Base-by-base conservation (phyloP, 495 filamentous ascomycete species). In the Hapsidospora chrysogenum region DNA sequence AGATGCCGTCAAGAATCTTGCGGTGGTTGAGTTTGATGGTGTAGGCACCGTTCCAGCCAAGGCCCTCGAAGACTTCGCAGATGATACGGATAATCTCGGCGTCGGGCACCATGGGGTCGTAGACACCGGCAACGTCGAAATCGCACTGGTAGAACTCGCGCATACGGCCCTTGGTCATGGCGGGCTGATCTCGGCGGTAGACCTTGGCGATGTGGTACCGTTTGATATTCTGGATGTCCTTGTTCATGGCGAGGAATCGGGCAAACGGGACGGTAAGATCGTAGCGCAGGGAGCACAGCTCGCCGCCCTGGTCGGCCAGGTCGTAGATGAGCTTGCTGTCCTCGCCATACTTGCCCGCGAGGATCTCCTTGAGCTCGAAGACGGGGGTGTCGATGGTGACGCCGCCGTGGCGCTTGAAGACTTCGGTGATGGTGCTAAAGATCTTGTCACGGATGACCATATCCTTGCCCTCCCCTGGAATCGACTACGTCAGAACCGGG, bases 141-240 rank as follows among this genome's bases (percentile, higher is more conserved):
- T 96, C 87, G 57, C 86, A 94, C 62, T 96, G 87, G 56, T 92
- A 92, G 57, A 97, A 94, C 56, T 97, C 87, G 40, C 89, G 70
- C 80, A 95, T 87, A 4, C 84, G 71, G 33, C 89, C 89, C 51
- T 85, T 85, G 35, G 72, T 77, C 64, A 89, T 80, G 36, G 80
- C 49, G 27, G 78, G 78, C 52, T 83, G 78, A 55, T 85, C 80
- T 48, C 80, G 56, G 39, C 80, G 67, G 60, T 85, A 87, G 23
- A 92, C 84, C 56, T 89, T 89, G 38, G 81, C 81, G 41, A 89
- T 84, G 60, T 86, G 80, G 53, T 87, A 89, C 19, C 84, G 66
- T 56, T 89, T 92, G 53, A 92, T 85, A 45, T 55, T 70, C 50
- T 78, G 72, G 20, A 84, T 60, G 36, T 66, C 59, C 9, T 69